A percentile compares a stretch with the other conserved stretches of the same genome.
phyloP scores from a whole-genome alignment of 257 asterid species.

The Cynanchum wilfordii region DNA sequence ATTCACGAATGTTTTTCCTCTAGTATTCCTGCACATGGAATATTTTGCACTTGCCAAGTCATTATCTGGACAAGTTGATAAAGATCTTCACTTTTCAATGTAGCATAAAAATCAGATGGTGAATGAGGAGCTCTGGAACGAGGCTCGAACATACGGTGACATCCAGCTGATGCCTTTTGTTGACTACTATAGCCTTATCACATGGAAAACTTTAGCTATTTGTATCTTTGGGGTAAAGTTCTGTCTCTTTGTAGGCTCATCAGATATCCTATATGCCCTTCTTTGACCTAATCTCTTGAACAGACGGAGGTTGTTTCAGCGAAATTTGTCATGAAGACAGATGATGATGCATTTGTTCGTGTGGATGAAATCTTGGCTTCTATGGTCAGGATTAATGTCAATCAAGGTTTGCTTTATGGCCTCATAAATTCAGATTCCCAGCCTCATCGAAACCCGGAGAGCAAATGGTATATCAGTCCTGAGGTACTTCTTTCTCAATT shows the following conservation, averaged over 20 bases:
- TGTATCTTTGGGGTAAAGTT: conserved; percentile 84
- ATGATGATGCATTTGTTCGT: conserved; percentile 96
- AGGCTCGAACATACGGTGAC: conserved; percentile 79
- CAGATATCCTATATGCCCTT: conserved; percentile 27
- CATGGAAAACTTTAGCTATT: conserved; percentile 93
- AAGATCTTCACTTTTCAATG: conserved; percentile 24
- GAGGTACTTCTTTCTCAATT: conserved; percentile 49
- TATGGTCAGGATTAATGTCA: conserved; percentile 39
- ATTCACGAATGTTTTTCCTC: neutral
- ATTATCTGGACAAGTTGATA: conserved; percentile 5
- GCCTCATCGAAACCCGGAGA: conserved; percentile 74
- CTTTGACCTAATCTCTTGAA: conserved; percentile 42
- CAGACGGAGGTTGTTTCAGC: conserved; percentile 87
- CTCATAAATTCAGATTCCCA: conserved; percentile 76
- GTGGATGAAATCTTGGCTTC: conserved; percentile 81
- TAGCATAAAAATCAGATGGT: conserved; percentile 97
- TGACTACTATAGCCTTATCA: conserved; percentile 83
- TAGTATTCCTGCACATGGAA: neutral
- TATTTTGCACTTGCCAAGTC: neutral
- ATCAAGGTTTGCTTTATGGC: conserved; percentile 83
- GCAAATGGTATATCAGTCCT: conserved; percentile 97
- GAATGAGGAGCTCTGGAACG: conserved; percentile 95
- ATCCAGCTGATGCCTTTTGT: conserved; percentile 95
- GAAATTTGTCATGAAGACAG: conserved; percentile 92
- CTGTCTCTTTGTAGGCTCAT: conserved; percentile 32